Conservation (phyloP, 192 early-diverging fungal species). For the Kickxella alabastrina region DNA sequence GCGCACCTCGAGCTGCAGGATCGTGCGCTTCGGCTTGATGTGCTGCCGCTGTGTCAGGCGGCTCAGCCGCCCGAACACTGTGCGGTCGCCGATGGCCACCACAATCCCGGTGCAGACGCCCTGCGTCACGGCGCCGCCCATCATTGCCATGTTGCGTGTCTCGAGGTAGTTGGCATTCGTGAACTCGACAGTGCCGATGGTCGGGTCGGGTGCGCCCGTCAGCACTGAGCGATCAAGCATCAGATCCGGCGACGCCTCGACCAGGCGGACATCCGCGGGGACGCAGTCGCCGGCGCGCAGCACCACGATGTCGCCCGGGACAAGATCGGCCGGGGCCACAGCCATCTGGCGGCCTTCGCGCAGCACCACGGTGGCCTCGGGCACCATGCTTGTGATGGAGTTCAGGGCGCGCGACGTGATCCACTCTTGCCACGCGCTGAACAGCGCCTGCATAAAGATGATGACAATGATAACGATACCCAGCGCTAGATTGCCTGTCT, state of each 20-base stretch:
- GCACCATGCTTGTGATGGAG: constrained; percentile 69
- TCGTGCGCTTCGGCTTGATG: constrained; percentile 53
- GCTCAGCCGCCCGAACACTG: constrained; percentile 73
- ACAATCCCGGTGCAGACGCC: constrained; percentile 74
- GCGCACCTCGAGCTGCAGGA: constrained; percentile 62
- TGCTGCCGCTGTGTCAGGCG: constrained; percentile 47
- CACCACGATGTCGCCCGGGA: constrained; percentile 72
- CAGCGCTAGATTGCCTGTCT: constrained; percentile 56
- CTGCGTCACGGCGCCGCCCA: constrained; percentile 65
- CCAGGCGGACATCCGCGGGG: constrained; percentile 72
- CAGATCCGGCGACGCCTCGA: constrained; percentile 60
- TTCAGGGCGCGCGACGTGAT: constrained; percentile 63
- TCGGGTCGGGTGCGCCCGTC: constrained; percentile 71
- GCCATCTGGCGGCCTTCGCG: constrained; percentile 57
- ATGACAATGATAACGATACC: constrained; percentile 61
- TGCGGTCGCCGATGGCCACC: constrained; percentile 69
- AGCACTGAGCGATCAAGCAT: constrained; percentile 74
- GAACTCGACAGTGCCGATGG: constrained; percentile 55
- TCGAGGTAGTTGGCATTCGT: constrained; percentile 77
- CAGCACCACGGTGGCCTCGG: constrained; percentile 60
- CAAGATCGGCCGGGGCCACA: constrained; percentile 58
- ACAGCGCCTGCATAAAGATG: constrained; percentile 63
- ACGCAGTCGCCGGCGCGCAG: constrained; percentile 66
- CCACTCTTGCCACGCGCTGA: constrained; percentile 70
- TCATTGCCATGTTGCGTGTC: constrained; percentile 79